These are phyloP conservation scores for Cerrena zonata DNA, from an alignment of 1,284 basidiomycete species.

Conservation along the genomic window DNA sequence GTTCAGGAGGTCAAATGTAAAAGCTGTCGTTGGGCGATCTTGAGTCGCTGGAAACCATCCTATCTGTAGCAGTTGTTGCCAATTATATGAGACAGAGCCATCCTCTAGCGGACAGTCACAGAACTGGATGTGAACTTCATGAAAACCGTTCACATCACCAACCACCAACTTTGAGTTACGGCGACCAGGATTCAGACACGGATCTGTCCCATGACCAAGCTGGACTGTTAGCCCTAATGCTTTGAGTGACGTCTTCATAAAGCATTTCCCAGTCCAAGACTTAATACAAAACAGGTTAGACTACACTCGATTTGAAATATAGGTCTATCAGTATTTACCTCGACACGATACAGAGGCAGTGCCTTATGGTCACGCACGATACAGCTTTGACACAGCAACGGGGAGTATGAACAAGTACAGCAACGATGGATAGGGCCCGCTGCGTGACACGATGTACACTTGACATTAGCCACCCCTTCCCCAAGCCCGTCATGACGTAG, in stretches of 20 bases:
- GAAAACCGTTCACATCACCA: slow-evolving; percentile 7
- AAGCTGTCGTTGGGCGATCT: slow-evolving; percentile 11
- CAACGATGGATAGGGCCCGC: neutral
- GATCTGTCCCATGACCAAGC: slow-evolving; percentile 8
- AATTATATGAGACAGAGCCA: neutral
- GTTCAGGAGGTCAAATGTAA: slow-evolving; percentile 14
- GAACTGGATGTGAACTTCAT: slow-evolving; percentile 3
- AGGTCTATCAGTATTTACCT: neutral
- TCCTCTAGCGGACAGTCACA: slow-evolving; percentile 3
- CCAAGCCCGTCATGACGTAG: neutral
- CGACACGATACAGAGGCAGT: neutral
- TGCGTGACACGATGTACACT: neutral
- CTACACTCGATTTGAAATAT: neutral
- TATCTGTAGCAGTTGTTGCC: slow-evolving; percentile 11
- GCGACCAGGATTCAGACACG: slow-evolving; percentile 1
- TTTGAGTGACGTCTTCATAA: neutral
- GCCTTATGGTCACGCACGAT: neutral
- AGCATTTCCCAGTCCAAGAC: slow-evolving; percentile 5
- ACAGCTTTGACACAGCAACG: neutral
- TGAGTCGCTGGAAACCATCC: slow-evolving; percentile 13
- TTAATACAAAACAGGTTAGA: neutral
- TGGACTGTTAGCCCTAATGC: slow-evolving; percentile 8
- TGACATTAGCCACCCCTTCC: neutral
- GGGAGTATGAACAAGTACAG: neutral
- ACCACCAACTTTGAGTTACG: neutral